phyloP scores from a whole-genome alignment of 2,329 filamentous ascomycete species.

The Cordyceps farinosa region DNA sequence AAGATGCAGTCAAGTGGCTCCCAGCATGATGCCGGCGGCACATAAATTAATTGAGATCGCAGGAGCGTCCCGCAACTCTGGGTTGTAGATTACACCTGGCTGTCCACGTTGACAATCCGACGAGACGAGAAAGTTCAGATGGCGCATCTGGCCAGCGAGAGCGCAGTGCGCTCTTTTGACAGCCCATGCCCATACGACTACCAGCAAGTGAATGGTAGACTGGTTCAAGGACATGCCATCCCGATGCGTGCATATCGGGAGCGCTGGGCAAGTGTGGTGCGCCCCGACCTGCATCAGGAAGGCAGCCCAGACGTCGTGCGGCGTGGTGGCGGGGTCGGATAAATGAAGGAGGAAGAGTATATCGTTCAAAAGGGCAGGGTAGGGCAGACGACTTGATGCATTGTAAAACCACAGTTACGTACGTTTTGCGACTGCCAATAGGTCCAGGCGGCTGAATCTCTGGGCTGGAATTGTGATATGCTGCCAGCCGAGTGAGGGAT shows the following conservation, averaged over 20 bases:
- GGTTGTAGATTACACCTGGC: background rate
- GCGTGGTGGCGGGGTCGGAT: background rate
- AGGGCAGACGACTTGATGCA: background rate
- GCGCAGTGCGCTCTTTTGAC: background rate
- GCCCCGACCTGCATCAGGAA: background rate
- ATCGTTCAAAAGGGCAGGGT: background rate
- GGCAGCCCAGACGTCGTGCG: conserved; percentile 1
- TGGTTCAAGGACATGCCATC: background rate
- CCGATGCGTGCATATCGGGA: background rate
- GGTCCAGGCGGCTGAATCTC: background rate
- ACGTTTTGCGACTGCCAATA: conserved; percentile 1
- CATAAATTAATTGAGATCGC: background rate
- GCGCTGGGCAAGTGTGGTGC: background rate
- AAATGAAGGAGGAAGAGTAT: background rate
- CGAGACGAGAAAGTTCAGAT: background rate
- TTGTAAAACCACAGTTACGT: background rate
- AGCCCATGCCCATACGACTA: background rate
- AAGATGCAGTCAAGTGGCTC: background rate
- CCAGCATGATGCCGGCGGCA: background rate
- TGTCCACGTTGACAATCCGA: background rate
- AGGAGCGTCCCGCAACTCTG: background rate
- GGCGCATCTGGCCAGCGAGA: background rate
- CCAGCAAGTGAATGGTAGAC: background rate
- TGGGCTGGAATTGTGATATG: background rate
- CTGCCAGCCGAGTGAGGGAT: background rate